A percentile compares a stretch with the other conserved stretches of the same genome.
Evolutionary conservation across 495 filamentous ascomycete species (phyloP).

Genomic region (Aspergillus cristatus): DNA sequence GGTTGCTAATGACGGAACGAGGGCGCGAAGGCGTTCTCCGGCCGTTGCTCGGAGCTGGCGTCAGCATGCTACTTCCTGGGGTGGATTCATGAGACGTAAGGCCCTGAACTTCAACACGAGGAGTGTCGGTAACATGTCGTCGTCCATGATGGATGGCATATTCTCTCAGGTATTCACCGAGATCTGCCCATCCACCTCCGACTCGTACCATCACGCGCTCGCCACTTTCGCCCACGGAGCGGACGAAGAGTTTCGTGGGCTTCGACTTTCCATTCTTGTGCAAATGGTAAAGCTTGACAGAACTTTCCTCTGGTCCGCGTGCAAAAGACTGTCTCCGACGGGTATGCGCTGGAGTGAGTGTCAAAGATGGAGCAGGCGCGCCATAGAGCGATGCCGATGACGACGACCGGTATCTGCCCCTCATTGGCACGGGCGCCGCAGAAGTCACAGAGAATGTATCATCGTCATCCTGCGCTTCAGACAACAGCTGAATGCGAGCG

Average conservation of each 20-base stretch:
- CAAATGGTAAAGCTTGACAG: conserved; percentile 87
- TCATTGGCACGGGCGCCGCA: conserved; percentile 27
- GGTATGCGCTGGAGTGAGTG: conserved; percentile 52
- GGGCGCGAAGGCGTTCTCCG: conserved; percentile 28
- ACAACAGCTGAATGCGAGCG: conserved; percentile 65
- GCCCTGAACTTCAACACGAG: conserved; percentile 35
- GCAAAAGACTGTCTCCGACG: conserved; percentile 28
- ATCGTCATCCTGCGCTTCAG: conserved; percentile 25
- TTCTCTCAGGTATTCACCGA: conserved; percentile 89
- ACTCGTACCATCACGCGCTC: conserved; percentile 96
- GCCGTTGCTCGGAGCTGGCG: conserved; percentile 14
- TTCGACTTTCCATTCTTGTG: conserved; percentile 71
- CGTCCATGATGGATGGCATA: conserved; percentile 82
- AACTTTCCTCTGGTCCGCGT: conserved; percentile 37
- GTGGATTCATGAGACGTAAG: conserved; percentile 23
- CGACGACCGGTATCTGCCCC: conserved; percentile 26
- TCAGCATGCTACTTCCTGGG: conserved; percentile 13
- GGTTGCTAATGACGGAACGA: conserved; percentile 26
- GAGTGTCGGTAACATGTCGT: conserved; percentile 33
- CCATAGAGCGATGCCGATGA: conserved; percentile 29
- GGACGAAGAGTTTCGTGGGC: conserved; percentile 88
- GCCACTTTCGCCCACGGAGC: conserved; percentile 79
- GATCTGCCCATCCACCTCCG: conserved; percentile 91
- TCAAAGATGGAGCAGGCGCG: conserved; percentile 59
- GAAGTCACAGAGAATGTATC: conserved; percentile 28